Base-by-base conservation (phyloP, 257 asterid genomes). In the Salvia miltiorrhiza region DNA sequence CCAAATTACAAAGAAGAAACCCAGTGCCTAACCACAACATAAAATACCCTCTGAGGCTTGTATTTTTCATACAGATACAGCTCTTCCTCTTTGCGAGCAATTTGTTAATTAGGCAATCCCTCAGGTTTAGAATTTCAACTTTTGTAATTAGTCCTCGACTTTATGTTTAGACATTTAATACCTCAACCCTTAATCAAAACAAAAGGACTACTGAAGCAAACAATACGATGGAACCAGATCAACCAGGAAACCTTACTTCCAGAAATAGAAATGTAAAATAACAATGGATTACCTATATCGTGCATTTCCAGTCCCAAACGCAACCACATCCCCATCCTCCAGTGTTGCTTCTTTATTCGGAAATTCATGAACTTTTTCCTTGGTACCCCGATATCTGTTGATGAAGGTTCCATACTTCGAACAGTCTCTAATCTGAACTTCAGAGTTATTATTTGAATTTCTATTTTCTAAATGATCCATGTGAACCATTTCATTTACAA, bases 291-390 rank as follows among this genome's bases (percentile, higher is more conserved):
- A 92, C 98, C 95, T 91, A 77, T 88, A 94, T 65, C 76, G 85
- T 24, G 97, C 97, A 30, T 70, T 86, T 54, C 99, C 99, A 76
- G 97, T 87, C 65, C 99, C 99, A 83, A 93, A 93, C 20, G 94
- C 78, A 77, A 93, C 85, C 65, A 83, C 58, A 79, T 93, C 93
- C 65, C 95, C 97, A 73, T 90, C 93, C 78, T 76, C 82, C 50
- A 93, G 82, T 17, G 26, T 48, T 49, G 83, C 55, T 80, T 94
- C 97, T 79, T 76, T 94, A 70, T 85, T 83, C 44, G 95, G 88
- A 73, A 63, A 75, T 71, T 89, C 99, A 1, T 91, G 91, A 79
- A 94, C 93, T 62, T 90, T 94, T 74, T 83, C 90, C 81, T 81
- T 85, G 5, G 81, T 76, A 40, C 68, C 86, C 44, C 63, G 19